Evolutionary conservation across 2,329 filamentous ascomycete species (phyloP), one percentile per base, ranked within the genome.

Genomic region (Trichoderma guizhouense): DNA sequence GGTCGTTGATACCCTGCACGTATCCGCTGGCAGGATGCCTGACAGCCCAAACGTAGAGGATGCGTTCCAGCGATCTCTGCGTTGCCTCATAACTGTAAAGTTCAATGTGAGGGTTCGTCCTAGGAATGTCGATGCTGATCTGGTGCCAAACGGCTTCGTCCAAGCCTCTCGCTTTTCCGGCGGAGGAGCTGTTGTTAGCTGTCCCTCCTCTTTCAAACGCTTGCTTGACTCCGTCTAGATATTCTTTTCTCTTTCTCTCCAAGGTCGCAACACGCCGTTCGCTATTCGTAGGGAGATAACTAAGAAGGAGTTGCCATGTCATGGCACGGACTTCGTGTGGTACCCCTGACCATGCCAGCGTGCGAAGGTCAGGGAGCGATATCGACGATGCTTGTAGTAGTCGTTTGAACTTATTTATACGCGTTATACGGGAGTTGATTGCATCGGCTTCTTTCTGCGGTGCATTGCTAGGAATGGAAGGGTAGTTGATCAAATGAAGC

Each of bases 71-170:
- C 1, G 94, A 98, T 69, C 95, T 87, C 80, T 99, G 96, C 0
- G 97, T 99, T 5, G 95, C 95, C 82, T 98, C 95, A 79, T 97
- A 98, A 75, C 93, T 89, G 82, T 99, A 99, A 0, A 99, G 87
- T 76, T 97, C 93, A 69, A 99, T 91, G 81, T 98, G 96, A 12
- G 96, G 96, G 79, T 97, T 98, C 5, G 96, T 99, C 65, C 96
- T 90, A 3, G 96, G 96, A 26, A 98, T 93, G 79, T 99, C 96
- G 78, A 99, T 99, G 82, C 94, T 98, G 82, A 99, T 98, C 79
- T 99, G 96, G 83, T 99, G 96, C 96, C 96, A 99, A 72, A 99
- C 91, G n/a, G 94, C 92, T 84, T 99, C 96, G 77, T 99, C 97
- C 21, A 99, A 84, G 2, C 95, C 95, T 73, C 89, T 83, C 8